Evolutionary conservation across 768 basidiomycete species (phyloP).

Genomic region (Leccinum aurantiacum): DNA sequence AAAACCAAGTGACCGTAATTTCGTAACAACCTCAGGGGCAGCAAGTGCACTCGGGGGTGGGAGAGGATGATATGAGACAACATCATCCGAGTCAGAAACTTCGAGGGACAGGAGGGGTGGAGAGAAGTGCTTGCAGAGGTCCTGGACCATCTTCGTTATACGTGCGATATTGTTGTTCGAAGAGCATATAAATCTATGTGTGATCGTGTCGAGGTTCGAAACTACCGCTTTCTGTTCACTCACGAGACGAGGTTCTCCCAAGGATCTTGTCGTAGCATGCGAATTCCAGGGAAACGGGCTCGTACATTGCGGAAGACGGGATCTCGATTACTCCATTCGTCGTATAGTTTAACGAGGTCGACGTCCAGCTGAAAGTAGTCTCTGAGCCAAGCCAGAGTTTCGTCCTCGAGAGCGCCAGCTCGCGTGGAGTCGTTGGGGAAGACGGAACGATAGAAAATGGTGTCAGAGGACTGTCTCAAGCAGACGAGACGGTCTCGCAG

Average conservation of each 20-base stretch:
- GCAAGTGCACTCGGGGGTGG: constrained; percentile 74
- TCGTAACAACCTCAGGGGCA: constrained; percentile 52
- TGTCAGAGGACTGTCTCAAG: constrained; percentile 65
- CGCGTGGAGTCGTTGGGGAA: constrained; percentile 48
- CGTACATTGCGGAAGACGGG: constrained; percentile 66
- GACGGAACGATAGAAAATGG: constrained; percentile 68
- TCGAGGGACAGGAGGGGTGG: constrained; percentile 57
- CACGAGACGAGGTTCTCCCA: constrained; percentile 96
- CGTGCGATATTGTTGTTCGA: constrained; percentile 96
- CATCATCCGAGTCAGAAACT: constrained; percentile 26
- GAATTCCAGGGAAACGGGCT: constrained; percentile 73
- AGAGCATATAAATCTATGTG: constrained; percentile 88
- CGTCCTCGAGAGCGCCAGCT: constrained; percentile 45
- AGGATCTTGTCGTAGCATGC: constrained; percentile 89
- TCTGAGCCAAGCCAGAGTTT: constrained; percentile 71
- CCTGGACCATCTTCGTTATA: constrained; percentile 91
- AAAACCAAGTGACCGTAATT: constrained; percentile 83
- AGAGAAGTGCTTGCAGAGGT: constrained; percentile 77
- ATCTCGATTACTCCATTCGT: constrained; percentile 73
- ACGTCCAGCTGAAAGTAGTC: constrained; percentile 90
- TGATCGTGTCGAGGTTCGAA: constrained; percentile 11
- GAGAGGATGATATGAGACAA: constrained; percentile 70
- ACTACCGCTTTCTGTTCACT: constrained; percentile 33
- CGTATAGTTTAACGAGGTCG: constrained; percentile 69
- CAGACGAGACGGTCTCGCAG: constrained; percentile 83